Base-by-base conservation (phyloP, 306 rosid species). In the Fagus crenata region DNA sequence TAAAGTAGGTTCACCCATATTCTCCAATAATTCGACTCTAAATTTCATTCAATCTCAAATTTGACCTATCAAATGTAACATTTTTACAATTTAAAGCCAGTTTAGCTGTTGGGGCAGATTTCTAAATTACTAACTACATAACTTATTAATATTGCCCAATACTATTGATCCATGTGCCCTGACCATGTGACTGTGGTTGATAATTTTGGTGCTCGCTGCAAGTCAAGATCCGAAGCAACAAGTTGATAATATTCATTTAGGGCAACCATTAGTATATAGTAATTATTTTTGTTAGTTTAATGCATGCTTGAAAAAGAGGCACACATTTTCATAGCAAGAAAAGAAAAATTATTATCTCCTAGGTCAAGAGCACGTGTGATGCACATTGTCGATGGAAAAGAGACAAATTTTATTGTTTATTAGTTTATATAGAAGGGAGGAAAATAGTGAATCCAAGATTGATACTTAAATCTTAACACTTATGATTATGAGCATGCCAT, bases 301-400 rank as follows among this genome's bases (percentile, higher is more conserved):
- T 71, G 15, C 49, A 58, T 61, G 64, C 51, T 18, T 80, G 43
- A 72, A 69, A 65, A 72, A 53, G 43, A 78, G 77, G 43, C 80
- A 60, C 90, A 81, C 88, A 83, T 87, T 83, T 88, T 79, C 88
- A 90, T 46, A 80, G 84, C 63, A 32, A 49, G 60, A 18, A 28
- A 39, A 32, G 54, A 63, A 81, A 80, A 77, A 59, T 75, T 84
- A 80, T 71, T 54, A 69, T 36, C 43, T 85, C 78, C 54, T 53
- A 74, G 84, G 85, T 76, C 69, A 53, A 85, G 73, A 79, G 90
- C 93, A 88, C 90, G 93, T 88, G 97, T 80, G 74, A 46, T 32
- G 91, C 97, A 85, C 88, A 83, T 68, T 41, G 82, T 81, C 82
- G 82, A 78, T 53, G 75, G 82, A 65, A 85, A 78, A 72, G 71